Conservation (phyloP, 192 early-diverging fungal genomes). For the Backusella circina region DNA sequence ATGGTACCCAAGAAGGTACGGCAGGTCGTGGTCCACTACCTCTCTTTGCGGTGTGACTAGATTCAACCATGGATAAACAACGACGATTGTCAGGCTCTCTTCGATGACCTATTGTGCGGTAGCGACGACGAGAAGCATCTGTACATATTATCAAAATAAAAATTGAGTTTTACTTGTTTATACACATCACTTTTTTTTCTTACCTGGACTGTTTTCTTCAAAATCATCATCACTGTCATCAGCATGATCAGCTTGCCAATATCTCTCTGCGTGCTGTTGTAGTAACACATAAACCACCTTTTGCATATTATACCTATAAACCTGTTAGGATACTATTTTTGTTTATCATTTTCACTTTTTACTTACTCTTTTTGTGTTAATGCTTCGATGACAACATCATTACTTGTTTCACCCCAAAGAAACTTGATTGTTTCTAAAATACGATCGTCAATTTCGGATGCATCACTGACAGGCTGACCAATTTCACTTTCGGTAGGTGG, state of each 20-base stretch:
- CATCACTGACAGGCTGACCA: conserved; percentile 23
- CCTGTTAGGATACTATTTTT: not conserved
- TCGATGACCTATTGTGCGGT: conserved; percentile 17
- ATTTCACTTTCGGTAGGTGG: conserved; percentile 32
- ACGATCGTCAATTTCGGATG: conserved; percentile 32
- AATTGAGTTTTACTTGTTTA: not conserved
- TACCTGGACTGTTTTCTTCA: conserved; percentile 12
- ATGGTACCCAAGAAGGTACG: conserved; percentile 8
- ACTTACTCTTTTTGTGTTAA: conserved; percentile 31
- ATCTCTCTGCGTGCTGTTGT: conserved; percentile 31
- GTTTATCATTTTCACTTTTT: not conserved
- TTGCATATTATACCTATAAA: conserved; percentile 36
- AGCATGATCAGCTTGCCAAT: conserved; percentile 34
- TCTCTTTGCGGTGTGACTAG: not conserved
- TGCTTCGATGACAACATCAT: conserved; percentile 27
- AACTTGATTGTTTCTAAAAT: conserved; percentile 35
- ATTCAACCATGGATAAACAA: conserved; percentile 25
- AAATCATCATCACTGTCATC: conserved; percentile 21
- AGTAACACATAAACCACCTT: conserved; percentile 36
- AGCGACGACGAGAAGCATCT: conserved; percentile 19
- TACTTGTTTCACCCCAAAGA: conserved; percentile 32
- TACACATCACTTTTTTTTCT: not conserved
- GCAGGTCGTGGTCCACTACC: not conserved
- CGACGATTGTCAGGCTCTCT: conserved; percentile 15
- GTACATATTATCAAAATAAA: not conserved